Evolutionary conservation across 2,329 filamentous ascomycete genomes (phyloP), one percentile per base, ranked within the genome.

Genomic region (Penicillium sp.): DNA sequence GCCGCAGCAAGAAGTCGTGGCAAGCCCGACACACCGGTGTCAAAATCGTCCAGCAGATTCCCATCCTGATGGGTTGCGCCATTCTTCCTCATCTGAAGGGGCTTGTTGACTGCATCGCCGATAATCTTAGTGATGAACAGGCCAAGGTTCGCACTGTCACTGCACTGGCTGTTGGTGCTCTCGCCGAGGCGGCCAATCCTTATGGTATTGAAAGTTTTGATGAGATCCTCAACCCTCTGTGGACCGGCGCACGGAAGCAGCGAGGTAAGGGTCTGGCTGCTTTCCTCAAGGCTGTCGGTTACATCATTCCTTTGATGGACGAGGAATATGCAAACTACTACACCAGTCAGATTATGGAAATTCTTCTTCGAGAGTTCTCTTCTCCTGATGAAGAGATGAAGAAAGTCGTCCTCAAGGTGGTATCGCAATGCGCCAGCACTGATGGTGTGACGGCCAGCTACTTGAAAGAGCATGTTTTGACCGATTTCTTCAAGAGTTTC

Each of bases 291-390:
- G 95, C 95, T 51, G 94, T 99, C 48, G 95, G 95, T 29, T 98
- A 95, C 76, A 97, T 99, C 73, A 98, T 99, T 66, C 95, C 95
- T 5, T 86, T 99, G 56, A 99, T 99, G 95, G 95, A 99, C 80
- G 95, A 99, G 79, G 95, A 99, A 75, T 98, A 97, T 76, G 94
- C 95, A 79, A 98, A 97, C 76, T 99, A 99, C 81, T 99, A 99
- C 74, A 98, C 95, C 8, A 92, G 89, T 69, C 93, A 99, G 78
- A 97, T 99, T 72, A 98, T 99, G 94, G 95, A 98, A 78, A 98
- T 98, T 71, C 82, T 99, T 15, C 87, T 98, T 31, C 89, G 95
- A 71, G 95, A 99, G 75, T 99, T 99, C 73, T 91, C 93, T 7
- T 97, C 94, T 0, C 95, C 95, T 0, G 95, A 99, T 68, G 95